Conservation (phyloP, 2,329 filamentous ascomycete species). For the Beauveria sp. region DNA sequence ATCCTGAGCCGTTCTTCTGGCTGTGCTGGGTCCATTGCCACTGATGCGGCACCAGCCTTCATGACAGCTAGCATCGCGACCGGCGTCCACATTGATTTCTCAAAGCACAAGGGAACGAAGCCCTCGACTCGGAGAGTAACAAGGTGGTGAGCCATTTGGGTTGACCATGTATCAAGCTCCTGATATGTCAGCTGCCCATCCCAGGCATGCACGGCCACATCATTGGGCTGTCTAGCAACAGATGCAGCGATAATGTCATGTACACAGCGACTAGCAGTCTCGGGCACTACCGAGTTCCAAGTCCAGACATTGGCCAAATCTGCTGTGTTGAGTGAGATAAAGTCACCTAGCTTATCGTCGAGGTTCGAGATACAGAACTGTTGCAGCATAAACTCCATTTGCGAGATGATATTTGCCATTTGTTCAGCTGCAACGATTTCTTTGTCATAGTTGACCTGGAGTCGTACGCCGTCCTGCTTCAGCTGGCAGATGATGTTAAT, state of each 20-base stretch:
- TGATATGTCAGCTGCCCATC: constrained; percentile 13
- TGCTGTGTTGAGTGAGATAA: background rate
- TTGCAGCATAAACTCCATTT: constrained; percentile 12
- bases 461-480: constrained; percentile 9
- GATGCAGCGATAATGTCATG: background rate
- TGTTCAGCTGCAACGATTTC: constrained; percentile 7
- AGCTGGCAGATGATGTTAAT: constrained; percentile 13
- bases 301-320: constrained; percentile 9
- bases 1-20: background rate
- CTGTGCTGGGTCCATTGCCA: constrained; percentile 3
- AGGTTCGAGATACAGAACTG: constrained; percentile 8
- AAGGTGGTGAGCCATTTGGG: constrained; percentile 8
- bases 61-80: constrained; percentile 4
- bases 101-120: constrained; percentile 1
- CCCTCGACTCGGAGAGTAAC: background rate
- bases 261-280: background rate
- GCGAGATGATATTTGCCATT: constrained; percentile 6
- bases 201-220: constrained; percentile 2
- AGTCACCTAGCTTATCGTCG: background rate
- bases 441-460: constrained; percentile 13
- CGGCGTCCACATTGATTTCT: background rate
- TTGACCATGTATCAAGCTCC: constrained; percentile 11
- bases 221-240: background rate
- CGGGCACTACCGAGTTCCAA: constrained; percentile 9
- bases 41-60: background rate